Conservation (phyloP, 345 rosid genomes). For the Physaria fendleri region DNA sequence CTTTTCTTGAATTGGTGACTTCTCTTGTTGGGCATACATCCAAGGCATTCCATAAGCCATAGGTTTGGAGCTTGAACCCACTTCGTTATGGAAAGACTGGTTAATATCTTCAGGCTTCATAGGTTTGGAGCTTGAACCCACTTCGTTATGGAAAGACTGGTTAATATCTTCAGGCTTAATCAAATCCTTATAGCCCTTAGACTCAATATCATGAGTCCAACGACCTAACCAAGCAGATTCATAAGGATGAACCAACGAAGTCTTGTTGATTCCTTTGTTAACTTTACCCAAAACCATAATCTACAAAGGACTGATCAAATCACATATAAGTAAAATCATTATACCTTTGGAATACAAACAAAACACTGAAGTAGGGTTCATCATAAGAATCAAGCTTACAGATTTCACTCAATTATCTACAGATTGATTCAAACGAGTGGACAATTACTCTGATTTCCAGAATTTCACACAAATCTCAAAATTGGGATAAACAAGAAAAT, state of each 20-base stretch:
- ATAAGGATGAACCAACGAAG: conserved; percentile 22
- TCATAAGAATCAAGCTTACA: conserved; percentile 1
- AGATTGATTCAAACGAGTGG: background rate
- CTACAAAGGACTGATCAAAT: conserved; percentile 6
- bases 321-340: background rate
- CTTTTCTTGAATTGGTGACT: conserved; percentile 36
- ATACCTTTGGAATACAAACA: background rate
- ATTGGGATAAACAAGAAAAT: background rate
- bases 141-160: too few relatives aligned
- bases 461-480: background rate
- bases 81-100: too few relatives aligned
- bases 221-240: conserved; percentile 59
- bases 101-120: too few relatives aligned
- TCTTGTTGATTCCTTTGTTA: conserved; percentile 19
- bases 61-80: conserved; percentile 42
- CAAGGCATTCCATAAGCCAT: conserved; percentile 28
- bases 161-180: conserved; percentile 6
- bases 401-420: background rate
- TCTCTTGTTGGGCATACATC: conserved; percentile 18
- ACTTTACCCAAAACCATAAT: conserved; percentile 18
- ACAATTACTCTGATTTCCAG: background rate
- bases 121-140: conserved; percentile 42
- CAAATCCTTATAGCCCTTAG: background rate
- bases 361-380: background rate
- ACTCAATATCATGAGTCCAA: conserved; percentile 21